Base-by-base conservation (phyloP, 2,329 filamentous ascomycete genomes). In the Aspergillus sp. region DNA sequence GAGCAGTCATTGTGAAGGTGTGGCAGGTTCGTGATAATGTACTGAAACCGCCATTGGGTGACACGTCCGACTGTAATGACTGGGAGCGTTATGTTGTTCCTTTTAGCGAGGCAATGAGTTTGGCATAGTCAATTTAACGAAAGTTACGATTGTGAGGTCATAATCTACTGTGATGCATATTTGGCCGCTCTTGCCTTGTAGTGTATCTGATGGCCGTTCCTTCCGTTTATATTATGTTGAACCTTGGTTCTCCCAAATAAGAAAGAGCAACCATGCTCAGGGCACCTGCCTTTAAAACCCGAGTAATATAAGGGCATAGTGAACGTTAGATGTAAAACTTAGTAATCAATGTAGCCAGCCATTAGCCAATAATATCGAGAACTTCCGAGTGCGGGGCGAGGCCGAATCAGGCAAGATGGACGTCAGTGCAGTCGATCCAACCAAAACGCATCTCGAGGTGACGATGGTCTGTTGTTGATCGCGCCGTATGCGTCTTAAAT, bases 1-100 rank as follows among this genome's bases (percentile, higher is more conserved):
- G 76, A 11, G 74, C 76, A 0, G 80, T 82, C 3, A 79, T 82
- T 52, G 70, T 75, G 9, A 79, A 77, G 45, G 73, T 82, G 11
- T 82, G 80, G 80, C 74, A 76, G 55, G 73, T 73, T 44, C 71
- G 79, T 21, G 78, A 82, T 51, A 60, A 68, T 44, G 58, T 74
- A 44, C 55, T 71, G 7, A 72, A 68, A 31, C 58, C 57, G 8
- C 51, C 57, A 6, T 23, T 61, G 9, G 45, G 56, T 14, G 51
- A 55, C 21, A 27, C 41, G 50, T 60, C 58, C 19, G 61, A 60
- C 3, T 65, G 67, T 19, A 78, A 78, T 52, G 76, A 78, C 53
- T 79, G 76, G 76, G 75, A 75, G 55, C 68, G 67, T 52, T 74
- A 76, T 62, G 75, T 79, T 21, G 76, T 72, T 25, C 76, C 76